These are phyloP conservation scores for Populus tomentosa DNA, from an alignment of 441 rosid genomes.

Conservation along the genomic window DNA sequence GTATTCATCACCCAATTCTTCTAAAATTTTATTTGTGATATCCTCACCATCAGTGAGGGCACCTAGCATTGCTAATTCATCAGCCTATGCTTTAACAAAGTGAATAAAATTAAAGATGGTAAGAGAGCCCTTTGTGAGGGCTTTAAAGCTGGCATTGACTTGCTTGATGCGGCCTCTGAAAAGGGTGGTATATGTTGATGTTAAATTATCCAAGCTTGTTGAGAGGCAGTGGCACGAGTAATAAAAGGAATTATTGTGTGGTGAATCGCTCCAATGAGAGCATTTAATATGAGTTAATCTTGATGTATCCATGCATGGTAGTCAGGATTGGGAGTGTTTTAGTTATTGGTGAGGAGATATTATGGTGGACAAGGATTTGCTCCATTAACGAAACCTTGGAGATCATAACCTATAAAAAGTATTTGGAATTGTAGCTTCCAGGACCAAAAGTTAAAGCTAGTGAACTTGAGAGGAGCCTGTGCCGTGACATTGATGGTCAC, in stretches of 20 bases:
- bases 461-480: too few species aligned
- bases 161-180: neutral
- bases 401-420: too few species aligned
- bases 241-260: neutral
- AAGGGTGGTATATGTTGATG: neutral
- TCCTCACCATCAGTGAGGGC: neutral
- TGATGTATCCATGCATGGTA: too few species aligned
- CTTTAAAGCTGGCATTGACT: neutral
- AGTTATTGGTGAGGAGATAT: too few species aligned
- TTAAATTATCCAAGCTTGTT: neutral
- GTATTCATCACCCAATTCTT: neutral
- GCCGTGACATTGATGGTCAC: too few species aligned
- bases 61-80: neutral
- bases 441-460: too few species aligned
- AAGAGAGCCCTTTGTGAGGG: neutral
- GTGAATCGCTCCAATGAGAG: neutral
- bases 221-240: neutral
- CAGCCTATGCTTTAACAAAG: neutral
- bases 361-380: too few species aligned
- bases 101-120: neutral
- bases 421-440: too few species aligned
- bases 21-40: neutral
- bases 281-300: too few species aligned
- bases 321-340: too few species aligned
- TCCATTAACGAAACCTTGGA: too few species aligned